A percentile compares a stretch with the other conserved stretches of the same genome.
phyloP scores from a whole-genome alignment of 345 rosid genomes.

The Pugionium dolabratum region DNA sequence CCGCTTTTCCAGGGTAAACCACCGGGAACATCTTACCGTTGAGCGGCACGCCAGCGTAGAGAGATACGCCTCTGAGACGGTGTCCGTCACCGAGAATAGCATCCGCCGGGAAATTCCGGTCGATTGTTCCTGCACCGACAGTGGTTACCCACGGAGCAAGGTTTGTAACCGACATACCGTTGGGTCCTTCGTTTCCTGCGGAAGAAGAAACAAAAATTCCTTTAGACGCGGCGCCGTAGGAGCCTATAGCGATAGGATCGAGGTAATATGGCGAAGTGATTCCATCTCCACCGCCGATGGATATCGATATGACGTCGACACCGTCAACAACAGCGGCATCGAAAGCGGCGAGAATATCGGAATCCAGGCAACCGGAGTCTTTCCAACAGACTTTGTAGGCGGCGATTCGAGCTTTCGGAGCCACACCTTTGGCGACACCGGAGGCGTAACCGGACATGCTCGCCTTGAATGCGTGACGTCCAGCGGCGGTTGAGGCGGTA shows the following conservation, averaged over 20 bases:
- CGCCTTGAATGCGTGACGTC: conserved; percentile 61
- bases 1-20: conserved; percentile 69
- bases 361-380: conserved; percentile 74
- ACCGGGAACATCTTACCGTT: conserved; percentile 65
- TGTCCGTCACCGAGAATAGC: conserved; percentile 61
- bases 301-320: conserved; percentile 75
- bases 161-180: conserved; percentile 72
- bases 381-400: conserved; percentile 89
- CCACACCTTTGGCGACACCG: conserved; percentile 85
- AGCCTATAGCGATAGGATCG: conserved; percentile 80
- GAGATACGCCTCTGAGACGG: conserved; percentile 63
- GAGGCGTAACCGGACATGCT: conserved; percentile 78
- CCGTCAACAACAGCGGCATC: conserved; percentile 56
- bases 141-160: conserved; percentile 74
- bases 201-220: conserved; percentile 45
- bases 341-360: conserved; percentile 37
- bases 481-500: conserved; percentile 79
- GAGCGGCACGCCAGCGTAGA: conserved; percentile 59
- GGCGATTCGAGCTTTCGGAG: conserved; percentile 77
- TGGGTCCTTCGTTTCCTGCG: conserved; percentile 85
- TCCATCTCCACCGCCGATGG: conserved; percentile 79
- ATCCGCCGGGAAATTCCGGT: conserved; percentile 71
- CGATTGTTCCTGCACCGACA: conserved; percentile 79
- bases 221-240: conserved; percentile 43
- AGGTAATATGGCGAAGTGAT: conserved; percentile 71